These are phyloP conservation scores for Leucocoprinus leucothites DNA, from an alignment of 768 basidiomycete species.

Conservation along the genomic window DNA sequence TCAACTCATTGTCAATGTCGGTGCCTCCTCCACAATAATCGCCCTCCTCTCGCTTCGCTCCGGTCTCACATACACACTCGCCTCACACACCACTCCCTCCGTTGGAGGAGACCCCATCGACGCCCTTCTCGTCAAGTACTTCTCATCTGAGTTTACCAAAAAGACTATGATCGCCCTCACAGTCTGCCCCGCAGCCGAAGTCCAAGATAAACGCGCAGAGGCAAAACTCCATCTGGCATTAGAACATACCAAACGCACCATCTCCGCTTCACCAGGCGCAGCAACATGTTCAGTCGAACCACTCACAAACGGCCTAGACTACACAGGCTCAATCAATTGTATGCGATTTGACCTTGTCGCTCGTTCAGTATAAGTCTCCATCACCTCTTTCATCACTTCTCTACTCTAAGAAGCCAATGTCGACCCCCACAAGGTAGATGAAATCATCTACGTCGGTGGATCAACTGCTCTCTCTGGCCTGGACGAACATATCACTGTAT, in stretches of 20 bases:
- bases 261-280: slow-evolving; percentile 82
- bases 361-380: slow-evolving; percentile 54
- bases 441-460: slow-evolving; percentile 79
- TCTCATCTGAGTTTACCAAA: slow-evolving; percentile 95
- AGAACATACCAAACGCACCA: slow-evolving; percentile 91
- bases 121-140: slow-evolving; percentile 82
- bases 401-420: slow-evolving; percentile 50
- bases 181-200: slow-evolving; percentile 55
- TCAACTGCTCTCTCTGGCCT: slow-evolving; percentile 73
- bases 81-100: slow-evolving; percentile 40
- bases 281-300: slow-evolving; percentile 93
- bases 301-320: slow-evolving; percentile 91
- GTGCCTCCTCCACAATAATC: slow-evolving; percentile 67
- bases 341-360: slow-evolving; percentile 65
- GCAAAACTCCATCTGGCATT: slow-evolving; percentile 92
- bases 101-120: slow-evolving; percentile 75
- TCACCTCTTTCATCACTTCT: slow-evolving; percentile 46
- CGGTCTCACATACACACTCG: slow-evolving; percentile 68
- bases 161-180: slow-evolving; percentile 80
- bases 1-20: slow-evolving; percentile 79
- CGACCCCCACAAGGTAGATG: slow-evolving; percentile 69
- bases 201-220: slow-evolving; percentile 77
- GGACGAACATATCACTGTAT: slow-evolving; percentile 49
- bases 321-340: slow-evolving; percentile 54
- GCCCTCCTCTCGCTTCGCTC: slow-evolving; percentile 71